Base-by-base conservation (phyloP, 805 yeast genomes). In the Nakazawaea sp. region DNA sequence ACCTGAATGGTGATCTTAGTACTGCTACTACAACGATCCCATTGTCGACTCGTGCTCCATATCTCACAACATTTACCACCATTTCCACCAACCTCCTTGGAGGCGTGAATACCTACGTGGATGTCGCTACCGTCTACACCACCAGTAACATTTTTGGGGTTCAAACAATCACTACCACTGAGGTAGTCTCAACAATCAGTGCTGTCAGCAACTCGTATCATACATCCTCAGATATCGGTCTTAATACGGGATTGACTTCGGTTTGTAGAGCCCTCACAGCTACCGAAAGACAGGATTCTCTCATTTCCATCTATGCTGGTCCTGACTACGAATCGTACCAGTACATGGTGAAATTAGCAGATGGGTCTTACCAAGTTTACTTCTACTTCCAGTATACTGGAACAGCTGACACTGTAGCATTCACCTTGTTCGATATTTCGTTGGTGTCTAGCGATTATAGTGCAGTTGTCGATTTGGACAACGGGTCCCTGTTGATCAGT, bases 301-400 rank as follows among this genome's bases (percentile, higher is more conserved):
- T n/a, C n/a, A n/a, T 27, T 27, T 27, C 29, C 15, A 28, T 28
- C 1, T 34, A 27, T 28, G 11, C 19, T 27, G 37, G 37, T 19
- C 32, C 37, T 15, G 19, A 18, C 5, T 34, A 34, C 24, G 25
- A 21, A 8, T 31, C 28, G n/a, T 27, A 19, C 19, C 32, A 34
- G 16, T 34, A 34, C 26, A 12, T 34, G 25, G 32, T n/a, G 16
- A 27, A 15, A 20, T n/a, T 18, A 17, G n/a, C 18, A 8, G 15
- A 11, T 15, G 37, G 37, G 10, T n/a, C 15, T 4, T 27, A 34
- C 18, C 23, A 20, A 27, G 27, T 34, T 5, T 34, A 19, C 27
- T 34, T 34, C 27, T 34, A 34, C 32, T 27, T 34, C 19, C 11
- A 34, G 15, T 17, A 20, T 12, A 34, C 32, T 27, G 10, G n/a